Evolutionary conservation across 2,329 filamentous ascomycete genomes (phyloP).

Genomic region (Ophiostoma montium): DNA sequence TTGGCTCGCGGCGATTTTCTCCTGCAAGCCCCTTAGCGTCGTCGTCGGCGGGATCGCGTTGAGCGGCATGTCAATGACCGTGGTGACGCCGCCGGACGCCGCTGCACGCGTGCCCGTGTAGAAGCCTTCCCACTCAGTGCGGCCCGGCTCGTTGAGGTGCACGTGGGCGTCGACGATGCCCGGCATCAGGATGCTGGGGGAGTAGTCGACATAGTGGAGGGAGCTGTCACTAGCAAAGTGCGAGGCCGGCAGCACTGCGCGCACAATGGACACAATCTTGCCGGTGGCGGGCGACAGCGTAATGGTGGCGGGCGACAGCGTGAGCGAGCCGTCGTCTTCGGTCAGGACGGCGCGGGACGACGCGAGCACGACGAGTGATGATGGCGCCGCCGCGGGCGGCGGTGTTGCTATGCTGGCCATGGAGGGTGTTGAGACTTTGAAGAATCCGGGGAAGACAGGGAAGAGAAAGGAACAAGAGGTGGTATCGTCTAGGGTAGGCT

Average conservation of each 20-base stretch:
- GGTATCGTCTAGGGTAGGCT: conserved; percentile 5
- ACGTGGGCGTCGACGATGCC: conserved; percentile 95
- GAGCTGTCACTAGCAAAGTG: conserved; percentile 56
- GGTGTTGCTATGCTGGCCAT: conserved; percentile 10
- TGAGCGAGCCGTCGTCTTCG: conserved; percentile 44
- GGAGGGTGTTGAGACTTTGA: conserved; percentile 15
- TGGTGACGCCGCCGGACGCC: conserved; percentile 90
- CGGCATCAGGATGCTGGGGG: conserved; percentile 70
- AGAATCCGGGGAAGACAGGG: conserved; percentile 5
- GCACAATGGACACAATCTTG: conserved; percentile 67
- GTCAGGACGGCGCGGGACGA: conserved; percentile 75
- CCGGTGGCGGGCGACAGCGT: conserved; percentile 64
- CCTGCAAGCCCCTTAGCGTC: conserved; percentile 64
- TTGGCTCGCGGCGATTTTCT: conserved; percentile 71
- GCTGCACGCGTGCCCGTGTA: conserved; percentile 87
- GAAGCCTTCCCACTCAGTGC: conserved; percentile 98
- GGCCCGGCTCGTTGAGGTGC: conserved; percentile 90
- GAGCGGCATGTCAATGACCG: conserved; percentile 92
- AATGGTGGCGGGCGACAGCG: conserved; percentile 70
- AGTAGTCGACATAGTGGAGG: conserved; percentile 69
- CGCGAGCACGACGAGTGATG: conserved; percentile 55
- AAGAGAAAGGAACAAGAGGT: not conserved
- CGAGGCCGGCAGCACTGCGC: conserved; percentile 57
- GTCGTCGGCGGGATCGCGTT: conserved; percentile 96
- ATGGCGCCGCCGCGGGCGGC: conserved; percentile 11